phyloP scores from a whole-genome alignment of 2,329 filamentous ascomycete genomes.

The Pochonia chlamydosporia region DNA sequence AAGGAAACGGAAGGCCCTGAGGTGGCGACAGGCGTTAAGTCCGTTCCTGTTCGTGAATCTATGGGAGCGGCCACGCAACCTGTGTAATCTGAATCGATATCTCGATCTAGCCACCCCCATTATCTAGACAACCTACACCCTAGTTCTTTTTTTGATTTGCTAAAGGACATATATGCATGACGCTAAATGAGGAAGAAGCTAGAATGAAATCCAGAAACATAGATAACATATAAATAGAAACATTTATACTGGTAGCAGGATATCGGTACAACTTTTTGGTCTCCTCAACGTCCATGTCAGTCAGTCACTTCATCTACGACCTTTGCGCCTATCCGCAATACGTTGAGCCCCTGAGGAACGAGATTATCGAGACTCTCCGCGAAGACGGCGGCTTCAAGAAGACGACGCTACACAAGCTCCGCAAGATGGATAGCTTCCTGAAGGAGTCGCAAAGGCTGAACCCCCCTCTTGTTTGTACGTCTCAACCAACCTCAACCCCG shows the following conservation, averaged over 20 bases:
- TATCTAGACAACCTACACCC: not conserved
- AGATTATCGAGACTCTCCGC: slow-evolving; percentile 29
- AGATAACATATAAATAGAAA: not conserved
- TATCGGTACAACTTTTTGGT: too few relatives aligned
- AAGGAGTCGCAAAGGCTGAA: slow-evolving; percentile 27
- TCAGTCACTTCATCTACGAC: not conserved
- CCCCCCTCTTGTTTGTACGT: slow-evolving; percentile 12
- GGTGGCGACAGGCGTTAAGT: not conserved
- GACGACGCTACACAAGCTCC: not conserved
- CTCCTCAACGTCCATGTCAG: not conserved
- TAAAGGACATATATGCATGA: not conserved
- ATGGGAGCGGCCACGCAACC: not conserved
- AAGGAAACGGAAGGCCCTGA: not conserved
- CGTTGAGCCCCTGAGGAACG: slow-evolving; percentile 33
- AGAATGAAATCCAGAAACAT: not conserved
- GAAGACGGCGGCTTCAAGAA: slow-evolving; percentile 16
- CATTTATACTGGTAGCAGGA: too few relatives aligned
- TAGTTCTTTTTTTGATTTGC: not conserved
- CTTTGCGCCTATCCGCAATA: slow-evolving; percentile 17
- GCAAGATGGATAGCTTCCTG: slow-evolving; percentile 18
- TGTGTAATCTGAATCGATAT: not conserved
- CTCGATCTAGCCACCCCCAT: not conserved
- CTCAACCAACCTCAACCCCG: not conserved
- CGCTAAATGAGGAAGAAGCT: not conserved
- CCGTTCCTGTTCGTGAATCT: not conserved